phyloP scores from a whole-genome alignment of 129 eudicot genomes.

The Ambrosia artemisiifolia region DNA sequence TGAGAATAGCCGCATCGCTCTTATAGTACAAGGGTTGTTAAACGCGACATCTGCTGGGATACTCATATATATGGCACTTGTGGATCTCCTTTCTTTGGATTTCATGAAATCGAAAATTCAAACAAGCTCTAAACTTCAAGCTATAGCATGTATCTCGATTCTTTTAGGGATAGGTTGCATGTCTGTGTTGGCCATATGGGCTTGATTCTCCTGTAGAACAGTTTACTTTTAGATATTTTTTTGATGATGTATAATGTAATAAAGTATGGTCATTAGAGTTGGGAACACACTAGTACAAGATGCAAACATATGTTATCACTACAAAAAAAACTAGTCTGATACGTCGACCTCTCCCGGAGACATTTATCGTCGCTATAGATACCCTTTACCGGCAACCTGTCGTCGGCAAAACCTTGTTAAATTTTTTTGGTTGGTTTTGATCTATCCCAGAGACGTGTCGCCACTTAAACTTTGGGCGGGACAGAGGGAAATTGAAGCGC shows the following conservation, averaged over 20 bases:
- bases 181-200: conserved; percentile 61
- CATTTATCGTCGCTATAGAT: too few species aligned
- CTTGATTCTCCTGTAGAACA: conserved; percentile 19
- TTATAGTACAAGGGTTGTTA: conserved; percentile 48
- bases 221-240: not conserved
- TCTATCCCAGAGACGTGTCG: too few species aligned
- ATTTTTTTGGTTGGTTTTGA: too few species aligned
- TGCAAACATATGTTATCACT: too few species aligned
- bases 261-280: not conserved
- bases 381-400: too few species aligned
- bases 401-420: too few species aligned
- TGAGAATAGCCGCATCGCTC: conserved; percentile 46
- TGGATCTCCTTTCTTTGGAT: conserved; percentile 50
- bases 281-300: not conserved
- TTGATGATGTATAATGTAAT: not conserved
- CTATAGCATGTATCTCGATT: conserved; percentile 26
- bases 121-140: conserved; percentile 35
- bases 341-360: too few species aligned
- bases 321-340: too few species aligned
- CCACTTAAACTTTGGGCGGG: too few species aligned
- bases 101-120: conserved; percentile 44
- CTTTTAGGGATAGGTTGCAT: conserved; percentile 46
- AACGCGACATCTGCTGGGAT: conserved; percentile 50
- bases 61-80: conserved; percentile 60
- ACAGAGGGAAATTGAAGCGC: too few species aligned